Conservation (phyloP, 208 protist species). For the Acanthamoeba sp. region DNA sequence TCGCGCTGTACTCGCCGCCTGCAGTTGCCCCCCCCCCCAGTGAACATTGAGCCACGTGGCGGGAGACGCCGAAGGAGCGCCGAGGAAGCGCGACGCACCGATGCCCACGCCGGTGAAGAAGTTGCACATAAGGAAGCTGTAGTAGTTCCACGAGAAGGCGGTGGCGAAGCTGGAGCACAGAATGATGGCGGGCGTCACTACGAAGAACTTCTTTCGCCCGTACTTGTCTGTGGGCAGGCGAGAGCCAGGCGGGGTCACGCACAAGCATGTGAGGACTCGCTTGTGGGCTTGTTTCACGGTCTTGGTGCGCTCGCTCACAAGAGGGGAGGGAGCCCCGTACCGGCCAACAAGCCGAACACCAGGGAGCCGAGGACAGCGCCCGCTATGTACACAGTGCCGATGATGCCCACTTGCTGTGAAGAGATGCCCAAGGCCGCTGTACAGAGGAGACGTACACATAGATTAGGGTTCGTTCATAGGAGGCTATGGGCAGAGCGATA, state of each 20-base stretch:
- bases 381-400: conserved; percentile 38
- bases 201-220: conserved; percentile 63
- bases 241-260: too few relatives aligned
- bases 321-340: not conserved
- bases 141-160: conserved; percentile 64
- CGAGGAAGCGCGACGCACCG: not conserved
- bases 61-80: too few relatives aligned
- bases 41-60: too few relatives aligned
- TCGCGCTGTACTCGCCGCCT: conserved; percentile 73
- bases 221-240: conserved; percentile 44
- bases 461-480: not conserved
- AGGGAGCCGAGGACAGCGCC: conserved; percentile 41
- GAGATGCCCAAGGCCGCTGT: conserved; percentile 48
- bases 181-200: conserved; percentile 56
- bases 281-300: too few relatives aligned
- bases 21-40: not conserved
- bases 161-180: conserved; percentile 59
- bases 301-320: not conserved
- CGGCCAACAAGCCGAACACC: conserved; percentile 15
- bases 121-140: conserved; percentile 52
- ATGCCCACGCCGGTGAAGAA: conserved; percentile 62
- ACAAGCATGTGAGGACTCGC: too few relatives aligned
- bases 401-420: conserved; percentile 49
- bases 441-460: not conserved
- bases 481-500: not conserved